Conservation (phyloP, 768 basidiomycete species). For the Boletus rubropictus region DNA sequence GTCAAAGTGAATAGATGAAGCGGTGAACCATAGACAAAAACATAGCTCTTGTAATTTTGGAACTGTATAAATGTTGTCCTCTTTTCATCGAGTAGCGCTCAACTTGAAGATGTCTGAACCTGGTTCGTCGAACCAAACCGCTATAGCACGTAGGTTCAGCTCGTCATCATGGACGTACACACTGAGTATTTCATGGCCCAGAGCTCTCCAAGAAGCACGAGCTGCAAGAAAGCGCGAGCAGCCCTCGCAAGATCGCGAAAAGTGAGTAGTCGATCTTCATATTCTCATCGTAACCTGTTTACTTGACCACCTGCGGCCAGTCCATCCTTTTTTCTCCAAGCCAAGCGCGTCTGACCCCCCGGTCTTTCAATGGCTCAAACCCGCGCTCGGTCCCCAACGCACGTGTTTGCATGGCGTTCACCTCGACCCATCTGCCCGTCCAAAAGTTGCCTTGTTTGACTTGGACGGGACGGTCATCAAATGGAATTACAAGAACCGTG, state of each 20-base stretch:
- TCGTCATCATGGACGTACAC: not conserved
- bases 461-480: constrained; percentile 86
- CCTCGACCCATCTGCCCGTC: constrained; percentile 29
- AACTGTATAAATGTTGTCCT: constrained; percentile 13
- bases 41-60: constrained; percentile 13
- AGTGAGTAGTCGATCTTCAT: constrained; percentile 13
- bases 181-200: constrained; percentile 4
- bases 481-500: constrained; percentile 26
- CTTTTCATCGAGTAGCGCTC: constrained; percentile 11
- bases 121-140: constrained; percentile 7
- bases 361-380: constrained; percentile 30
- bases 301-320: constrained; percentile 19
- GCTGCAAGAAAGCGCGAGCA: constrained; percentile 8
- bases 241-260: constrained; percentile 22
- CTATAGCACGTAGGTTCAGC: constrained; percentile 10
- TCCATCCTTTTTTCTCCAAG: constrained; percentile 40
- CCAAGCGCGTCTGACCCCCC: constrained; percentile 6
- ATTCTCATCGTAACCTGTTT: not conserved
- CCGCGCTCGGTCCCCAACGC: constrained; percentile 32
- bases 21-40: constrained; percentile 7
- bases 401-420: constrained; percentile 34
- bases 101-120: constrained; percentile 10
- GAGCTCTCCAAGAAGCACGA: constrained; percentile 17
- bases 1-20: constrained; percentile 20
- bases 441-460: constrained; percentile 78